phyloP scores from a whole-genome alignment of 1,284 basidiomycete species.

The Laetiporus sulphureus region DNA sequence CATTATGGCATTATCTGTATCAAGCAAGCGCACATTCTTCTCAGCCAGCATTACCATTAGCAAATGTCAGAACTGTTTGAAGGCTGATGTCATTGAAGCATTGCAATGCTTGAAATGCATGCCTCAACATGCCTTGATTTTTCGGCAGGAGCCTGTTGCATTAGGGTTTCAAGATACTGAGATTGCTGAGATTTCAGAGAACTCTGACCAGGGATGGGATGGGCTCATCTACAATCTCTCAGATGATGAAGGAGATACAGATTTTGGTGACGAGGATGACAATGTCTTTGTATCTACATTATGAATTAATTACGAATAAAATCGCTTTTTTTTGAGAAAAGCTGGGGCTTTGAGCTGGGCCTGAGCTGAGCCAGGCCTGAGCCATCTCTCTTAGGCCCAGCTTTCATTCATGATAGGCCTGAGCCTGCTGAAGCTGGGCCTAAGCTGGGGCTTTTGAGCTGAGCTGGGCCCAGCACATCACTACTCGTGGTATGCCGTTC shows the following conservation, averaged over 20 bases:
- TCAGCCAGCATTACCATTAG: conserved; percentile 28
- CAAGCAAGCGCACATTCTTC: conserved; percentile 9
- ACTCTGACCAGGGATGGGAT: not conserved
- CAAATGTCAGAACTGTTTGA: conserved; percentile 30
- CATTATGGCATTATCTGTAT: conserved; percentile 16
- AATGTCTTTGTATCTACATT: not conserved
- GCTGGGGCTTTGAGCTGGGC: no score
- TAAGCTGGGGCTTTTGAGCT: no score
- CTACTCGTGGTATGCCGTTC: no score
- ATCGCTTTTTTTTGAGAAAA: no score
- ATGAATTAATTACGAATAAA: no score
- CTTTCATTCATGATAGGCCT: no score
- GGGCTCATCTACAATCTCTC: not conserved
- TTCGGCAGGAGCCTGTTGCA: not conserved
- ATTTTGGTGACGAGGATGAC: not conserved
- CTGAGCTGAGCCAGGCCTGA: no score
- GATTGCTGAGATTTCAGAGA: not conserved
- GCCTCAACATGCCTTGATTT: not conserved
- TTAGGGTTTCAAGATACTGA: not conserved
- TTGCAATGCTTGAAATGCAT: not conserved
- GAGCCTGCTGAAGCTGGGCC: no score
- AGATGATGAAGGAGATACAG: not conserved
- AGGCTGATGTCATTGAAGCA: conserved; percentile 27
- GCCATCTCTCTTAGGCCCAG: no score
- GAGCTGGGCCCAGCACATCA: no score